Percentiles rank a stretch among this genome's conserved stretches.
These are phyloP conservation scores for Mycena vulgaris DNA, from an alignment of 768 basidiomycete genomes.

Conservation along the genomic window DNA sequence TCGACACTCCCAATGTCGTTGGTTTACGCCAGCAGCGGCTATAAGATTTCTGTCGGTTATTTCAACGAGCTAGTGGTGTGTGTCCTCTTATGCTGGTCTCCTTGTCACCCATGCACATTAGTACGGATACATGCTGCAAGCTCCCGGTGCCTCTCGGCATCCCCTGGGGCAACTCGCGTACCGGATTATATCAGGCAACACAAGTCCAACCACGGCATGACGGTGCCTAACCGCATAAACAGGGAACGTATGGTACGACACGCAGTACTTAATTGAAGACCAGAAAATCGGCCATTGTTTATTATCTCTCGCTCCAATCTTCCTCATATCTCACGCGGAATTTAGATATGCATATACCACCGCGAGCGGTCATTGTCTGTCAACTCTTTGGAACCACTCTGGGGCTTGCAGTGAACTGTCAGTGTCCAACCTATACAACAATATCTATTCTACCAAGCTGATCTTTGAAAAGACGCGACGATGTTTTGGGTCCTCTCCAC, in stretches of 20 bases:
- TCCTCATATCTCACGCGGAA: too few species aligned
- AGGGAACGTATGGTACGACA: conserved; percentile 21
- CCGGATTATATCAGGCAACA: conserved; percentile 10
- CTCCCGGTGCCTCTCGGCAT: conserved; percentile 9
- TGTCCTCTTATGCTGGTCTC: too few species aligned
- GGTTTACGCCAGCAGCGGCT: conserved; percentile 15
- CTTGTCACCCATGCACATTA: too few species aligned
- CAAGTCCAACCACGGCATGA: not conserved
- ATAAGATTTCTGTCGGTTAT: not conserved
- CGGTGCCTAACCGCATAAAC: not conserved
- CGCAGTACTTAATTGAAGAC: not conserved
- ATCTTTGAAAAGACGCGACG: not conserved
- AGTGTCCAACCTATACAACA: not conserved
- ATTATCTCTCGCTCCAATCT: too few species aligned
- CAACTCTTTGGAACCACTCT: conserved; percentile 3
- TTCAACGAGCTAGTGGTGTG: conserved; percentile 6
- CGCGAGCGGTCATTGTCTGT: not conserved
- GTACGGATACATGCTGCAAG: conserved; percentile 22
- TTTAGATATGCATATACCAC: conserved; percentile 16
- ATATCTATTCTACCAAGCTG: not conserved
- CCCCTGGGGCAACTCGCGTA: conserved; percentile 21
- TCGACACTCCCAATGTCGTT: conserved; percentile 15
- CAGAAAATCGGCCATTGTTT: conserved; percentile 16
- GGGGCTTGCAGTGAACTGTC: conserved; percentile 8
- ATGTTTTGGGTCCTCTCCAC: conserved; percentile 17